Evolutionary conservation across 1,284 basidiomycete genomes (phyloP).

Genomic region (Fomitiporia mediterranea): DNA sequence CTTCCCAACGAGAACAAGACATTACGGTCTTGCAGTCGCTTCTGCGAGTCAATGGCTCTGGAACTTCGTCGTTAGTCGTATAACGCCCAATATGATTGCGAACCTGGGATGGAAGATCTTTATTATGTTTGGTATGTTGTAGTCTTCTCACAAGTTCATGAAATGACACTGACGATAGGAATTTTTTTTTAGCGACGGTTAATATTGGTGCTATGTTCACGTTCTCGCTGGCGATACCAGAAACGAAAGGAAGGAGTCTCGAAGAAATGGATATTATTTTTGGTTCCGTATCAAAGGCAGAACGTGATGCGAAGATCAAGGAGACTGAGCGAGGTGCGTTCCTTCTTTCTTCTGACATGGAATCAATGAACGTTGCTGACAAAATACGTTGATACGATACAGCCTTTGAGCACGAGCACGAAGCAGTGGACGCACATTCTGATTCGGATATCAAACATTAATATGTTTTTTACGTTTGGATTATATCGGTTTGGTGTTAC

Average conservation of each 20-base stretch:
- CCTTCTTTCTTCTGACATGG: no score
- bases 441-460: no score
- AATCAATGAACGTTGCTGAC: no score
- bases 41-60: constrained; percentile 75
- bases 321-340: constrained; percentile 24
- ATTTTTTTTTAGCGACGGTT: no score
- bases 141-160: no score
- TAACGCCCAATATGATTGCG: constrained; percentile 61
- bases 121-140: constrained; percentile 67
- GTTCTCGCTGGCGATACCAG: constrained; percentile 57
- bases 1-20: constrained; percentile 76
- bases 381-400: no score
- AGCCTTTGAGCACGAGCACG: no score
- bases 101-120: constrained; percentile 63
- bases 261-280: constrained; percentile 84
- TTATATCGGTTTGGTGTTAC: no score
- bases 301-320: constrained; percentile 52
- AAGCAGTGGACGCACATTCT: no score
- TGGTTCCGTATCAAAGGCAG: constrained; percentile 54
- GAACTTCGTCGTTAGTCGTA: constrained; percentile 74
- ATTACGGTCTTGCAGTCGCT: constrained; percentile 70
- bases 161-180: no score
- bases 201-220: constrained; percentile 48
- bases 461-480: no score
- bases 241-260: constrained; percentile 70